phyloP scores from a whole-genome alignment of 202 grass and related monocot species.

The Bolboschoenoplectus hybrid region DNA sequence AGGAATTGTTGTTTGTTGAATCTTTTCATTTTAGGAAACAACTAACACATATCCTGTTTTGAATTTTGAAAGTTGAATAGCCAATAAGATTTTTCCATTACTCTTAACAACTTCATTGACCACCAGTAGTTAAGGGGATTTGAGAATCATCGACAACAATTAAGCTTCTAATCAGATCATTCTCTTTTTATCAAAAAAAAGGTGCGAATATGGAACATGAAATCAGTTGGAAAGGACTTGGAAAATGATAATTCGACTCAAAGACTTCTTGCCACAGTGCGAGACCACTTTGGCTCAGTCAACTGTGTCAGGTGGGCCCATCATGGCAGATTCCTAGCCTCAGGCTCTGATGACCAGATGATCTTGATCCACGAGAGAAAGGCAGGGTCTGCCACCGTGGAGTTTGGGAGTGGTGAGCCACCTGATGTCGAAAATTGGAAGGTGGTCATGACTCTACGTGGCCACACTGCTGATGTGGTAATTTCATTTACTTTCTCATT shows the following conservation, averaged over 20 bases:
- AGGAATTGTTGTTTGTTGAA: neutral
- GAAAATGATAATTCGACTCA: slow-evolving; percentile 54
- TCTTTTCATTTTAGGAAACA: slow-evolving; percentile 19
- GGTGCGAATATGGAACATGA: slow-evolving; percentile 99
- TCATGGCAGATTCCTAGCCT: slow-evolving; percentile 83
- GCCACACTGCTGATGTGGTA: slow-evolving; percentile 99
- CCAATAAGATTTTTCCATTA: neutral
- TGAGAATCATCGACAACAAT: neutral
- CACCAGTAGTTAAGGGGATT: neutral
- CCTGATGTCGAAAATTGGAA: slow-evolving; percentile 99
- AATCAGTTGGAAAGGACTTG: slow-evolving; percentile 61
- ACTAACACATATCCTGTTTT: neutral
- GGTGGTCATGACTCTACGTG: slow-evolving; percentile 89
- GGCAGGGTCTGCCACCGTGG: slow-evolving; percentile 82
- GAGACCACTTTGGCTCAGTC: slow-evolving; percentile 94
- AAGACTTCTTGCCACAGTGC: slow-evolving; percentile 78
- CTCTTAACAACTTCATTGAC: neutral
- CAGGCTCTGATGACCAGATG: slow-evolving; percentile 95
- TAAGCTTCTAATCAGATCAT: neutral
- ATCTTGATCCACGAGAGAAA: slow-evolving; percentile 95
- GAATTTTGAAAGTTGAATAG: neutral
- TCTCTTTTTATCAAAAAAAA: slow-evolving; percentile 31
- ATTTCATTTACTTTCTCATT: slow-evolving; percentile 43
- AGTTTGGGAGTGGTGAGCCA: slow-evolving; percentile 95
- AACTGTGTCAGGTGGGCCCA: slow-evolving; percentile 98